These are phyloP conservation scores for Collybia sordida DNA, from an alignment of 768 basidiomycete species.

Conservation along the genomic window DNA sequence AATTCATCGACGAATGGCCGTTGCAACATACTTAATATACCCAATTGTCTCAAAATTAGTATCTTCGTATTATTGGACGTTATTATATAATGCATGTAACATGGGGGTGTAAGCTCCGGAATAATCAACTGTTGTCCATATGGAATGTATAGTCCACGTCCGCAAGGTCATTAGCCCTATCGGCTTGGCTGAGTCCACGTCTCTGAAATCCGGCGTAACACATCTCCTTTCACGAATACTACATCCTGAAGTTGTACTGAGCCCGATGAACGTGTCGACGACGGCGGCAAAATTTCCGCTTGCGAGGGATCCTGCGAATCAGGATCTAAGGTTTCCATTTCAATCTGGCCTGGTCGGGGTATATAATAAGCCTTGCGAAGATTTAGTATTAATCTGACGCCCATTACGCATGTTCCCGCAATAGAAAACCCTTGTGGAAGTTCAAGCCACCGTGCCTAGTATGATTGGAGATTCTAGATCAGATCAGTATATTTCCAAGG, in stretches of 20 bases:
- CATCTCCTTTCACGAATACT: background rate
- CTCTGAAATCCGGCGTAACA: background rate
- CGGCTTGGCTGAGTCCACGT: background rate
- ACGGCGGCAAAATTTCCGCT: too few relatives aligned
- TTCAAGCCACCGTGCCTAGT: conserved; percentile 20
- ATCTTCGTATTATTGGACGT: too few relatives aligned
- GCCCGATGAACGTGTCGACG: background rate
- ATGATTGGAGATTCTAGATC: background rate
- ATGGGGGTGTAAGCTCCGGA: too few relatives aligned
- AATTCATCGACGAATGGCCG: background rate
- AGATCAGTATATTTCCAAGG: background rate
- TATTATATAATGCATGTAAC: too few relatives aligned
- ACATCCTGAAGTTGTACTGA: background rate
- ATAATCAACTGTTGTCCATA: too few relatives aligned
- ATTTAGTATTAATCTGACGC: conserved; percentile 24
- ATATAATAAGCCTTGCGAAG: conserved; percentile 26
- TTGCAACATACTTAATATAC: too few relatives aligned
- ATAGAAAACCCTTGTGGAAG: conserved; percentile 21
- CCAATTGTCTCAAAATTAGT: too few relatives aligned
- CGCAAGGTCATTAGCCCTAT: too few relatives aligned
- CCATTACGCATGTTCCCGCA: conserved; percentile 23
- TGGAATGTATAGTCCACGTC: too few relatives aligned
- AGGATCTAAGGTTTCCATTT: background rate
- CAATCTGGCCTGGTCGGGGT: conserved; percentile 1
- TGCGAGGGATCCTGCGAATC: too few relatives aligned